Conservation (phyloP, 1,284 basidiomycete species). For the Filobasidium uniguttulatum region DNA sequence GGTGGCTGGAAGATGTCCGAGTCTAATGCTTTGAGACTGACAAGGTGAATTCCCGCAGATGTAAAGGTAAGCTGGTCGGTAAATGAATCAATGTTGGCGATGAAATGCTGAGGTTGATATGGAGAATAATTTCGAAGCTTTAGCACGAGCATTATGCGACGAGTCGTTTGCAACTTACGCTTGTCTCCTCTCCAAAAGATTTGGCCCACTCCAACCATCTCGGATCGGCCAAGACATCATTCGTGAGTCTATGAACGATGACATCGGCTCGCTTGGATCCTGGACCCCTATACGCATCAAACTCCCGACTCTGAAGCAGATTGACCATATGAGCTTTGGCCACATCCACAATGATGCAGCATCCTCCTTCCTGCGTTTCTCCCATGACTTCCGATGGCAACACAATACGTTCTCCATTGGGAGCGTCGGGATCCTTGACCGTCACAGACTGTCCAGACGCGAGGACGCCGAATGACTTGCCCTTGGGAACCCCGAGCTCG, state of each 20-base stretch:
- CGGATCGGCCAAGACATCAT: constrained; percentile 52
- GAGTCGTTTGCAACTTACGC: constrained; percentile 40
- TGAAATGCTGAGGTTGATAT: constrained; percentile 45
- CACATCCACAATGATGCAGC: constrained; percentile 48
- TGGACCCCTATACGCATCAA: constrained; percentile 39
- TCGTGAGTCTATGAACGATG: constrained; percentile 55
- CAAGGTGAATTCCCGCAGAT: constrained; percentile 55
- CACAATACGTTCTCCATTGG: constrained; percentile 44
- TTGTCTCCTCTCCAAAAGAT: constrained; percentile 46
- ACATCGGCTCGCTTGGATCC: constrained; percentile 43
- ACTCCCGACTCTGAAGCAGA: constrained; percentile 44
- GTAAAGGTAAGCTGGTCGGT: constrained; percentile 61
- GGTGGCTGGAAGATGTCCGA: constrained; percentile 58
- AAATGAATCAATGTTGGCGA: constrained; percentile 49
- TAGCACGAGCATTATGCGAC: neutral
- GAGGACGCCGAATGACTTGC: constrained; percentile 40
- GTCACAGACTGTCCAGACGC: constrained; percentile 37
- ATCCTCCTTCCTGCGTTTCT: constrained; percentile 29
- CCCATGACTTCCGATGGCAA: constrained; percentile 36
- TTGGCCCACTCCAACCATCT: constrained; percentile 60
- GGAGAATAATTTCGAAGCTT: neutral
- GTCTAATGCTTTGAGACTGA: constrained; percentile 61
- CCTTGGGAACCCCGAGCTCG: constrained; percentile 52
- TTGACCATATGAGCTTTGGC: constrained; percentile 43
- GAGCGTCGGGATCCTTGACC: constrained; percentile 34